phyloP scores from a whole-genome alignment of 768 basidiomycete species.

The Zangia roseola region DNA sequence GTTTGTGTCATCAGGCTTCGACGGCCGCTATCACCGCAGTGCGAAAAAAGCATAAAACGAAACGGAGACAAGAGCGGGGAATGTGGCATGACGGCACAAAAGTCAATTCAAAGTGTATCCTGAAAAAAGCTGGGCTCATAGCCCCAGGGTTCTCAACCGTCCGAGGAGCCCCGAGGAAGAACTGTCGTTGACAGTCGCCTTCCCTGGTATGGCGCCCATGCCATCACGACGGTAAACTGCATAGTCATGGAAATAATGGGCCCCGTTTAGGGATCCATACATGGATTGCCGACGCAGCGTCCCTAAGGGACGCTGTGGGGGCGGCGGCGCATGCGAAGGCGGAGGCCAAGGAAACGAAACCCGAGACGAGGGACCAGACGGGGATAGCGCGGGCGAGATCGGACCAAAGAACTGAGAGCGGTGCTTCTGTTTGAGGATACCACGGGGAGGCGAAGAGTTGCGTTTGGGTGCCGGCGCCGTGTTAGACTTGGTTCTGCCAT shows the following conservation, averaged over 20 bases:
- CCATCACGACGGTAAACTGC: neutral
- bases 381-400: constrained; percentile 35
- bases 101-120: neutral
- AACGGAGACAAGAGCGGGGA: neutral
- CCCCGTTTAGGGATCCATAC: constrained; percentile 12
- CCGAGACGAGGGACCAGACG: constrained; percentile 8
- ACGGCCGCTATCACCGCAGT: neutral
- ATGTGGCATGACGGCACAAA: neutral
- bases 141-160: constrained; percentile 15
- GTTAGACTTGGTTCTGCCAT: neutral
- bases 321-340: neutral
- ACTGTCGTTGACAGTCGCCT: neutral
- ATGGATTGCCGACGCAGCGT: constrained; percentile 16
- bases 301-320: neutral
- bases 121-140: constrained; percentile 1
- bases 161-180: constrained; percentile 20
- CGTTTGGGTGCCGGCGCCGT: neutral
- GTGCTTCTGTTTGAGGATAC: constrained; percentile 8
- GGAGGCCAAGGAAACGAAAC: too few species aligned
- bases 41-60: neutral
- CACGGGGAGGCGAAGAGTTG: constrained; percentile 12
- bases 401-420: constrained; percentile 20
- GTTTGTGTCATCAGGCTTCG: neutral
- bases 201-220: neutral
- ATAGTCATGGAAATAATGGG: constrained; percentile 1